Conservation (phyloP, 176 grass and related monocot genomes). For the Avena atlantica region DNA sequence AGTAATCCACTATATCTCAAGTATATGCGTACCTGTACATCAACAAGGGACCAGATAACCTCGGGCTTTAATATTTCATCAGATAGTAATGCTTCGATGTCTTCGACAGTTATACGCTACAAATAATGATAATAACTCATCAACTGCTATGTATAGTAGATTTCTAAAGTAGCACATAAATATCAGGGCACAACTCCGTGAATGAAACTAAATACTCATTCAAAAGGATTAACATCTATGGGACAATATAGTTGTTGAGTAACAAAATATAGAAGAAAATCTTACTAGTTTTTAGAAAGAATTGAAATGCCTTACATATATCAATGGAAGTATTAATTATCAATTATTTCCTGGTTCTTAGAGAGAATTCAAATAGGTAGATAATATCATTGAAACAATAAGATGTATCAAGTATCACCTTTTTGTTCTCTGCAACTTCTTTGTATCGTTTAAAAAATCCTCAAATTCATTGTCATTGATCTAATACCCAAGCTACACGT, state of each 20-base stretch:
- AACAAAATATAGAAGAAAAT: too few species aligned
- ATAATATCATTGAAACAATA: background rate
- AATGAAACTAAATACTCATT: background rate
- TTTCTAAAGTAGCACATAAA: background rate
- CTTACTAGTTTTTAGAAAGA: too few species aligned
- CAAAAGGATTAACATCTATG: too few species aligned
- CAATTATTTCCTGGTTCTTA: too few species aligned
- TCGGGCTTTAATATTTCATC: conserved; percentile 98
- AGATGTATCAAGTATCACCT: conserved; percentile 51
- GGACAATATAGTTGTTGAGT: too few species aligned
- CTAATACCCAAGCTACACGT: conserved; percentile 79
- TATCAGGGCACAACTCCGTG: background rate
- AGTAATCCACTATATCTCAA: too few species aligned
- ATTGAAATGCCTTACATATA: too few species aligned
- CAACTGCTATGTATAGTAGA: background rate
- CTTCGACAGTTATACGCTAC: conserved; percentile 89
- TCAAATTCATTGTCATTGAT: conserved; percentile 83
- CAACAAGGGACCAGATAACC: conserved; percentile 89
- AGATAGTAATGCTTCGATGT: conserved; percentile 86
- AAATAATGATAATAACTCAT: conserved; percentile 18
- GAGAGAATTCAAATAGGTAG: background rate
- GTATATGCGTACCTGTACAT: conserved; percentile 61
- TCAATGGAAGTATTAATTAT: too few species aligned
- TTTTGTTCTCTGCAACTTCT: conserved; percentile 97
- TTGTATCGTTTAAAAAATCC: conserved; percentile 98